Conservation (phyloP, 768 basidiomycete genomes). For the Lentinus tigrinus region DNA sequence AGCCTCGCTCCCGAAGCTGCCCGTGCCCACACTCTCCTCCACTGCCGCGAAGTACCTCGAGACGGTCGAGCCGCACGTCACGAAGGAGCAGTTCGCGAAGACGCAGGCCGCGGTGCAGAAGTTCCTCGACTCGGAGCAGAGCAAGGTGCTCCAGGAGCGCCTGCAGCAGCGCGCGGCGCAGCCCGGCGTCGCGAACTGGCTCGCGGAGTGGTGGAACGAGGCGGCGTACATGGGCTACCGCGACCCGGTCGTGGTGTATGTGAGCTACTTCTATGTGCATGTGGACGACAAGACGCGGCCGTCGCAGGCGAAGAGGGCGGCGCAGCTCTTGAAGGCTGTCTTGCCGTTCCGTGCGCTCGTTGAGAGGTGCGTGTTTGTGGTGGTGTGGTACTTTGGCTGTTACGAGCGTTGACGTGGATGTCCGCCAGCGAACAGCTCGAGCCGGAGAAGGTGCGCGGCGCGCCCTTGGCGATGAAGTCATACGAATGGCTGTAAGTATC, state of each 20-base stretch:
- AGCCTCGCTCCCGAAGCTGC: slow-evolving; percentile 70
- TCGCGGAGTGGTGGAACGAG: slow-evolving; percentile 99
- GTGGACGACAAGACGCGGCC: slow-evolving; percentile 56
- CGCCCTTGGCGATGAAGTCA: slow-evolving; percentile 87
- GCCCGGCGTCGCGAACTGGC: slow-evolving; percentile 69
- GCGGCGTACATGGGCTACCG: slow-evolving; percentile 84
- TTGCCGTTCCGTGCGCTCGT: slow-evolving; percentile 81
- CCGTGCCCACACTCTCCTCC: slow-evolving; percentile 80
- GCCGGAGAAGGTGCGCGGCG: slow-evolving; percentile 79
- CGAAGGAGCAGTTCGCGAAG: slow-evolving; percentile 55
- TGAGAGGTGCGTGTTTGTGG: slow-evolving; percentile 59
- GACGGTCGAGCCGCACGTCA: slow-evolving; percentile 74
- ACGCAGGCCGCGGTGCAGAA: slow-evolving; percentile 59
- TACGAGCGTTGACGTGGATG: background rate
- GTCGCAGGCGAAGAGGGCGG: slow-evolving; percentile 70
- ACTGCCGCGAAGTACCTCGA: slow-evolving; percentile 90
- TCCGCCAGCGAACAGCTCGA: slow-evolving; percentile 56
- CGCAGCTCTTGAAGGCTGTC: slow-evolving; percentile 80
- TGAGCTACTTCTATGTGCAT: slow-evolving; percentile 96
- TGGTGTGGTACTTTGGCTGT: background rate
- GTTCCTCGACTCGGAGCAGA: slow-evolving; percentile 71
- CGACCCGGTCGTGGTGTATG: slow-evolving; percentile 88
- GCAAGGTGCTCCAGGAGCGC: slow-evolving; percentile 71
- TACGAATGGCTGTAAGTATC: slow-evolving; percentile 84
- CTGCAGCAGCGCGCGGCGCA: slow-evolving; percentile 72